Conservation (phyloP, 1,284 basidiomycete genomes). For the Trichosporon coremiiforme region DNA sequence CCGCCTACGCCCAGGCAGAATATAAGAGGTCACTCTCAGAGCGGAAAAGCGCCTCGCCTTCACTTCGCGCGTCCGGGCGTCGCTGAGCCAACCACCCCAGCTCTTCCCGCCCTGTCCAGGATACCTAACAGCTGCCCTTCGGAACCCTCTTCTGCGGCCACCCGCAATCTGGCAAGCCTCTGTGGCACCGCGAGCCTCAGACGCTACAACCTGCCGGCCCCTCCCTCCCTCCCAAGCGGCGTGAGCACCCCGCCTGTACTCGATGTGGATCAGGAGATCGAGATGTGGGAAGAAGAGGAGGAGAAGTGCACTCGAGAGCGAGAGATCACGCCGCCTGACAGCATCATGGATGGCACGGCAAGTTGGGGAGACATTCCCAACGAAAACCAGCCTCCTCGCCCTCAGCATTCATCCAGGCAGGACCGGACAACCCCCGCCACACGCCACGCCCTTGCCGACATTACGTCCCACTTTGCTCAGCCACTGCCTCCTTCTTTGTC, state of each 20-base stretch:
- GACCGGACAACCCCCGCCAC: not conserved
- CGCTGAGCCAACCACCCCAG: not conserved
- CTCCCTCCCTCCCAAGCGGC: not conserved
- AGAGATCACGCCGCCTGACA: not conserved
- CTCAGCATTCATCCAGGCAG: not conserved
- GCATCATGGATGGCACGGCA: not conserved
- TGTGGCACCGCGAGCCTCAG: not conserved
- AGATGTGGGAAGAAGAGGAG: conserved; percentile 7
- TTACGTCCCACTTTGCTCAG: not conserved
- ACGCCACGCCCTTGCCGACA: not conserved
- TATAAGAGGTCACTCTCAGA: not conserved
- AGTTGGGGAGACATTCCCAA: not conserved
- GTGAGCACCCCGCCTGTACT: not conserved
- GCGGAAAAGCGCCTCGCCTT: not conserved
- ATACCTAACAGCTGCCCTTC: not conserved
- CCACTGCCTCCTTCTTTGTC: not conserved
- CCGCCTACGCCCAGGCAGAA: not conserved
- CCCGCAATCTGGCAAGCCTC: not conserved
- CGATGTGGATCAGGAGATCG: not conserved
- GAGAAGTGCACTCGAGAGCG: not conserved
- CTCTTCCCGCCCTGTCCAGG: not conserved
- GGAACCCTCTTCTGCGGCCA: not conserved
- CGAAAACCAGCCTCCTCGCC: not conserved
- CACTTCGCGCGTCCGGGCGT: not conserved
- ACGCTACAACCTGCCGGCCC: not conserved